phyloP scores from a whole-genome alignment of 2,329 filamentous ascomycete species.

The Fusarium burgessii region DNA sequence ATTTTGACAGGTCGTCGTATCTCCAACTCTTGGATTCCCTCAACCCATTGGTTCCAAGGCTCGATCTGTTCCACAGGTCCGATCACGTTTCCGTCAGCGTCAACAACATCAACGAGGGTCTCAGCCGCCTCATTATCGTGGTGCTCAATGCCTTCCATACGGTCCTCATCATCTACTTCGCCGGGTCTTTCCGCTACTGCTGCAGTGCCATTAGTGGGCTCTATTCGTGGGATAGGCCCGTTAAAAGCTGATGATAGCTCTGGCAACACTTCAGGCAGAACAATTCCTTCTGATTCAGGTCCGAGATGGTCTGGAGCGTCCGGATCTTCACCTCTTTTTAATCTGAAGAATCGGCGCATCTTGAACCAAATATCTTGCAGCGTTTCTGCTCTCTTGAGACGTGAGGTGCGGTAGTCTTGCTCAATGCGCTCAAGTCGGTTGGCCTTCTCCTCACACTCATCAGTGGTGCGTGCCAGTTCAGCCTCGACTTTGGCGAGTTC shows the following conservation, averaged over 20 bases:
- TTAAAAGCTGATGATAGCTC: conserved; percentile 26
- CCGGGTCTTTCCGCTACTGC: not conserved
- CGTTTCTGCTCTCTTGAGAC: conserved; percentile 47
- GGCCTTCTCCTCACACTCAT: conserved; percentile 49
- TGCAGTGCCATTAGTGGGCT: conserved; percentile 3
- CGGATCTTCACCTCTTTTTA: conserved; percentile 46
- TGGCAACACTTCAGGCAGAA: conserved; percentile 22
- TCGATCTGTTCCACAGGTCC: conserved; percentile 54
- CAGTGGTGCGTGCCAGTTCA: conserved; percentile 50
- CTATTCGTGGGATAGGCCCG: conserved; percentile 11
- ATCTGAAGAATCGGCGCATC: conserved; percentile 52
- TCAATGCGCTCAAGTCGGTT: conserved; percentile 52
- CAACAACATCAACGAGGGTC: conserved; percentile 52
- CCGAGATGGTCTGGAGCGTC: conserved; percentile 29
- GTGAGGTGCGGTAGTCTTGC: conserved; percentile 48
- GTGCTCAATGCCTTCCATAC: conserved; percentile 40
- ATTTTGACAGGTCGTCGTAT: conserved; percentile 57
- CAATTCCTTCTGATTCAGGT: conserved; percentile 27
- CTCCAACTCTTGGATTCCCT: conserved; percentile 53
- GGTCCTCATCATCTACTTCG: conserved; percentile 10
- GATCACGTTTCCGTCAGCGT: conserved; percentile 54
- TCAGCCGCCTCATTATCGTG: conserved; percentile 26
- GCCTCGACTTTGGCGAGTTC: conserved; percentile 54
- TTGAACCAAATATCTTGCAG: conserved; percentile 46
- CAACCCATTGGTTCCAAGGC: conserved; percentile 56